phyloP scores from a whole-genome alignment of 1,284 basidiomycete genomes.

The Pseudozyma hubeiensis region DNA sequence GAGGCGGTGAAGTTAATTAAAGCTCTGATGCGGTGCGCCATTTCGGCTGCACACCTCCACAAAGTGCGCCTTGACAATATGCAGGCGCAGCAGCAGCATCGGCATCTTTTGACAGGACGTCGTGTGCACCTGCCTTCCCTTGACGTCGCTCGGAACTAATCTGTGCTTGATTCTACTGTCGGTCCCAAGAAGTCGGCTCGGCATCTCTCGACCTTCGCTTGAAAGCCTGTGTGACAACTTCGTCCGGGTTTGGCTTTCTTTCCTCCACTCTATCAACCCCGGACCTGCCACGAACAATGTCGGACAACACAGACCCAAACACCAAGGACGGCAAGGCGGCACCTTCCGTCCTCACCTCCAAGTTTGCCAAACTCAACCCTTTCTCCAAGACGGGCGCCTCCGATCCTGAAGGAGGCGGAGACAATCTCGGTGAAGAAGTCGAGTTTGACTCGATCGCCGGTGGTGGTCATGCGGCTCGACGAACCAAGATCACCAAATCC shows the following conservation, averaged over 20 bases:
- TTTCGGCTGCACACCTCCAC: conserved; percentile 5
- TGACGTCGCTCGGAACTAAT: not conserved
- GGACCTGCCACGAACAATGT: conserved; percentile 13
- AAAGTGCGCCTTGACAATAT: not conserved
- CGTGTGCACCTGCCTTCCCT: not conserved
- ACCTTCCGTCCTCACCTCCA: conserved; percentile 46
- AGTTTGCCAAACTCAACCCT: conserved; percentile 57
- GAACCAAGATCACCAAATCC: conserved; percentile 50
- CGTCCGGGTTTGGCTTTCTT: not conserved
- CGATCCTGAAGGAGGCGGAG: conserved; percentile 53
- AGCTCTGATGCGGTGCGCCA: not conserved
- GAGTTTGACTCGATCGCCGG: conserved; percentile 57
- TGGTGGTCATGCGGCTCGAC: conserved; percentile 56
- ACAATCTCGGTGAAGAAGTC: conserved; percentile 59
- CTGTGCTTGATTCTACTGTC: not conserved
- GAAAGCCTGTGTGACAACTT: too few species aligned
- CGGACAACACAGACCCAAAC: conserved; percentile 31
- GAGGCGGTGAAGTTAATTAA: not conserved
- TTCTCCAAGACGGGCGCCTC: conserved; percentile 40
- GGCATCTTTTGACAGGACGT: too few species aligned
- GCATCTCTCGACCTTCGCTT: too few species aligned
- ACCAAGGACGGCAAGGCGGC: conserved; percentile 42
- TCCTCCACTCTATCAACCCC: not conserved
- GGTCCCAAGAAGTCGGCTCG: not conserved
- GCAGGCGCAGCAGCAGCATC: too few species aligned